Evolutionary conservation across 176 grass and related monocot species (phyloP).

Genomic region (Tillandsia fasciculata): DNA sequence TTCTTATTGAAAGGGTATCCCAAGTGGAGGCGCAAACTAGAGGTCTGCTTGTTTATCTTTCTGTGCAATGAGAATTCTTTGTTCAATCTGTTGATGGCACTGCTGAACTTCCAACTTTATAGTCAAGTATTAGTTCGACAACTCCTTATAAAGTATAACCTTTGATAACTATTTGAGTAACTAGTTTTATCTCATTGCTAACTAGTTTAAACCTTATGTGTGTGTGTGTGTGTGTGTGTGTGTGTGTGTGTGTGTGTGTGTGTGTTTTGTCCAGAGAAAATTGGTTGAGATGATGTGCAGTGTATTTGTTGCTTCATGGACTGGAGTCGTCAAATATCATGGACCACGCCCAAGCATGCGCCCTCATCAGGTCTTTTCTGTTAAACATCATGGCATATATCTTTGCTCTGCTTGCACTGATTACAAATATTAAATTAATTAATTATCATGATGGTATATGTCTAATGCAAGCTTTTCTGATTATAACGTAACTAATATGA

Average conservation of each 20-base stretch:
- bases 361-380: conserved; percentile 59
- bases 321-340: conserved; percentile 91
- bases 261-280: conserved; percentile 48
- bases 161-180: too few species aligned
- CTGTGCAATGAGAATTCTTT: neutral
- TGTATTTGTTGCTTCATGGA: conserved; percentile 95
- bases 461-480: neutral
- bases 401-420: neutral
- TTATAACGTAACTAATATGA: neutral
- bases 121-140: too few species aligned
- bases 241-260: neutral
- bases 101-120: neutral
- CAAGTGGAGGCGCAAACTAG: conserved; percentile 73
- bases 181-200: too few species aligned
- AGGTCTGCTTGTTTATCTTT: conserved; percentile 34
- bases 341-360: conserved; percentile 91
- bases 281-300: conserved; percentile 99
- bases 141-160: too few species aligned
- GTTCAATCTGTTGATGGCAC: neutral
- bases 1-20: conserved; percentile 73
- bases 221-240: neutral
- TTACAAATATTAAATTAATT: neutral
- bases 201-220: neutral
- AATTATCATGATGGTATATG: neutral
- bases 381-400: neutral